These are phyloP conservation scores for Neonectria neomacrospora DNA, from an alignment of 2,329 filamentous ascomycete species.

Conservation along the genomic window DNA sequence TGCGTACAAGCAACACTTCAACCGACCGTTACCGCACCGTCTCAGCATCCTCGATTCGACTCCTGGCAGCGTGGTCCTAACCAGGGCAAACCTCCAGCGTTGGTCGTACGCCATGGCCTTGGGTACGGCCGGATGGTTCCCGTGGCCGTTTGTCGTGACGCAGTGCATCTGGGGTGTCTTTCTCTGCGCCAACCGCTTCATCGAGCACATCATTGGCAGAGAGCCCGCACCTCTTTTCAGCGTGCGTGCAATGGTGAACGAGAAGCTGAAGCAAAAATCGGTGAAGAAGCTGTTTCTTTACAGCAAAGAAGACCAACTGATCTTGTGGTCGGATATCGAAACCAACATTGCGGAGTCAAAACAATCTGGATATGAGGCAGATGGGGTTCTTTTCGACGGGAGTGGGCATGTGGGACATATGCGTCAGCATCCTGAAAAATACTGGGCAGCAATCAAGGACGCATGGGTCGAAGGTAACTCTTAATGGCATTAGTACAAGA, in stretches of 20 bases:
- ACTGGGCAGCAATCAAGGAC: background rate
- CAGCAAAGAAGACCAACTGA: constrained; percentile 65
- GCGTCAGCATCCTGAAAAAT: background rate
- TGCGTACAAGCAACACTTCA: constrained; percentile 53
- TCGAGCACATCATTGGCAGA: constrained; percentile 49
- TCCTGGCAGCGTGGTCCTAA: constrained; percentile 57
- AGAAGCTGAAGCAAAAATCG: constrained; percentile 45
- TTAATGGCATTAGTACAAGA: background rate
- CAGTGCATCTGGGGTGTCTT: constrained; percentile 57
- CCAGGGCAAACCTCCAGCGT: constrained; percentile 54
- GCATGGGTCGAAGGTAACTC: background rate
- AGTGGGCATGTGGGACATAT: background rate
- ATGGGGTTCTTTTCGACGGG: constrained; percentile 26
- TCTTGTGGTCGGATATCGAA: constrained; percentile 64
- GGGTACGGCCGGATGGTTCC: constrained; percentile 57
- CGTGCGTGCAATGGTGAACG: constrained; percentile 47
- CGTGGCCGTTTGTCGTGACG: constrained; percentile 59
- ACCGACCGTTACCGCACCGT: constrained; percentile 55
- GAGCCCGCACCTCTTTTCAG: constrained; percentile 54
- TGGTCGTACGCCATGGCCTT: constrained; percentile 64
- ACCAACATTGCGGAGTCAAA: constrained; percentile 59
- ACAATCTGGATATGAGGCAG: constrained; percentile 59
- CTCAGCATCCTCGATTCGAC: constrained; percentile 62
- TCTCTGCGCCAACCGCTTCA: constrained; percentile 50
- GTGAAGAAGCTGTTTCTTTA: constrained; percentile 66